Percentiles rank a stretch among this genome's conserved stretches.
Conservation (phyloP, 352 stramenopile species). For the Phytophthora cryptogea region DNA sequence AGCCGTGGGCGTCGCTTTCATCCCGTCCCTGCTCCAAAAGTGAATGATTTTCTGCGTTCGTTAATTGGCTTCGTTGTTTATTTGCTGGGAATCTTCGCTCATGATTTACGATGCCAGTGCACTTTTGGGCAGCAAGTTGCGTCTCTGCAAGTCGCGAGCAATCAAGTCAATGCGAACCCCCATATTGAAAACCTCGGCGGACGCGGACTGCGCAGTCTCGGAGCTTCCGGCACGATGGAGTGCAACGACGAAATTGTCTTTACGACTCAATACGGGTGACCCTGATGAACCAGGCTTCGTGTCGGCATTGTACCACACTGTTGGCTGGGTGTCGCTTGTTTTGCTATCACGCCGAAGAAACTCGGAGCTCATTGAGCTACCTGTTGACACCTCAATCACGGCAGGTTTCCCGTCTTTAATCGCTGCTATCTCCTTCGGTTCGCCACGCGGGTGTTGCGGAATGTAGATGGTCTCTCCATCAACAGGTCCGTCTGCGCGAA, state of each 20-base stretch:
- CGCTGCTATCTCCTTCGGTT: conserved; percentile 62
- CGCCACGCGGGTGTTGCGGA: conserved; percentile 63
- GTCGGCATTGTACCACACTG: conserved; percentile 71
- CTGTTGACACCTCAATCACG: conserved; percentile 37
- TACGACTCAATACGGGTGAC: conserved; percentile 58
- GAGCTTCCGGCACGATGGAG: conserved; percentile 59
- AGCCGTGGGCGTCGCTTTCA: conserved; percentile 53
- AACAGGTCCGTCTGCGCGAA: conserved; percentile 43
- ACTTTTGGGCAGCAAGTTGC: conserved; percentile 28
- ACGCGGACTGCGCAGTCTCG: conserved; percentile 43
- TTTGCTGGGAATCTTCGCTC: not conserved
- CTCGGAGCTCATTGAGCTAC: conserved; percentile 3
- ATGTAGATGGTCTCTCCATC: conserved; percentile 68
- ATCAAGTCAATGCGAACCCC: conserved; percentile 41
- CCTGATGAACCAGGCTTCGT: conserved; percentile 70
- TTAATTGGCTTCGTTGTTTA: conserved; percentile 2
- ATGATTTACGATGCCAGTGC: conserved; percentile 20
- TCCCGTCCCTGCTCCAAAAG: conserved; percentile 36
- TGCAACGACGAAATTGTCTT: conserved; percentile 69
- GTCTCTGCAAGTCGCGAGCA: conserved; percentile 30
- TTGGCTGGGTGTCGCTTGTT: conserved; percentile 34
- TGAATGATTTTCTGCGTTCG: conserved; percentile 10
- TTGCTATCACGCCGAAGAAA: conserved; percentile 18
- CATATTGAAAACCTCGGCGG: conserved; percentile 30
- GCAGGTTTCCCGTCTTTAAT: conserved; percentile 48